Evolutionary conservation across 441 rosid species (phyloP), one percentile per base, ranked within the genome.

Genomic region (Breynia disticha): DNA sequence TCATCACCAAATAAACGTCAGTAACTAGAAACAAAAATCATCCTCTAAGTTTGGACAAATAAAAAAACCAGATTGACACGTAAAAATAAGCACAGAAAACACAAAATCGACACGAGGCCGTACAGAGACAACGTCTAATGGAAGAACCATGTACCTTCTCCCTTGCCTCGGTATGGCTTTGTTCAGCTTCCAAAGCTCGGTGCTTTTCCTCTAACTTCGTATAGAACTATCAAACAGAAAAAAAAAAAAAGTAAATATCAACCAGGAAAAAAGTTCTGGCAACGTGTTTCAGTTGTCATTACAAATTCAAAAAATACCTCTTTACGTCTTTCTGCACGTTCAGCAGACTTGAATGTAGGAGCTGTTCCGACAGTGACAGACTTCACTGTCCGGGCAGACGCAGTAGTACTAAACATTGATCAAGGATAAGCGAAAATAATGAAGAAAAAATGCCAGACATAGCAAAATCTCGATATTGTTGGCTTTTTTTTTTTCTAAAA

Each of bases 171-270:
- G 71, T 77, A 59, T 89, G 89, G 49, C 48, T 82, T 72, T 46
- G 80, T 80, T 90, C 87, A 4, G 73, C 86, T 76, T 80, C 97
- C 60, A 85, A 59, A 14, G 90, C 94, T 62, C 67, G 80, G 57
- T 87, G 87, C 61, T 83, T 94, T 73, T 87, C 88, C 63, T 69
- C 96, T n/a, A 94, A 69, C 69, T 90, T 94, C 28, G 71, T 60
- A 75, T 86, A 90, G 63, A 80, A 65, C 89, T 84, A 74, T 12
- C 16, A 18, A 52, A 58, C 28, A 48, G 54, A 35, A 5, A 18
- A 57, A 19, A 16, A 41, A 58, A 41, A 68, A 24, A 64, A 46
- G 17, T 3, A 53, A n/a, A n/a, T n/a, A 49, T 1, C 20, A 46
- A 18, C 1, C 4, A 32, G 50, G 18, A 55, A 17, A 52, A 14